Evolutionary conservation across 2,329 filamentous ascomycete species (phyloP).

Genomic region (Fusarium sp.): DNA sequence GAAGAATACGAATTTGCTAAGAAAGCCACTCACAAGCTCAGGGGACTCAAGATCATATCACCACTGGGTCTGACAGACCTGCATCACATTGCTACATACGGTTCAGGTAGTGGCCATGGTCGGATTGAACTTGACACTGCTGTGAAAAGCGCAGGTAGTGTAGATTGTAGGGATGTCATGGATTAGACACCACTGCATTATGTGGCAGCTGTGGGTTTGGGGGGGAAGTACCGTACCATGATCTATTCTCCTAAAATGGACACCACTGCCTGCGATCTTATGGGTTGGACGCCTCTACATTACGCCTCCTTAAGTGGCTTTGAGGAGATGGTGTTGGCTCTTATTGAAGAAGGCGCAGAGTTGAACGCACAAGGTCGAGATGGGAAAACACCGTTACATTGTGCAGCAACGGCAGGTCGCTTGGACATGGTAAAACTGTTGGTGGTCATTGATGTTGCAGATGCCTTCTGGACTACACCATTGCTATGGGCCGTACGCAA

Average conservation of each 20-base stretch:
- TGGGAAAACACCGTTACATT: not conserved
- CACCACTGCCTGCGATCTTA: no score
- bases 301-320: not conserved
- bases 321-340: fast-evolving
- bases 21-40: no score
- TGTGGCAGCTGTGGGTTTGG: no score
- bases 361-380: not conserved
- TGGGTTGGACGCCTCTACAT: not conserved
- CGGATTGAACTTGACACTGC: no score
- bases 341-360: not conserved
- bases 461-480: not conserved
- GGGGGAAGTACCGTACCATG: no score
- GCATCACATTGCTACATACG: not conserved
- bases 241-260: no score
- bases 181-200: not conserved
- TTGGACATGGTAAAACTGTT: no score
- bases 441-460: not conserved
- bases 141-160: no score
- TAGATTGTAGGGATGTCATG: not conserved
- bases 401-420: not conserved
- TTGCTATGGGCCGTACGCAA: not conserved
- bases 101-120: no score
- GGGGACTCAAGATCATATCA: no score
- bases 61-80: not conserved
- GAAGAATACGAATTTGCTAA: no score